These are phyloP conservation scores for Lithohypha guttulata DNA, from an alignment of 2,329 filamentous ascomycete species.

Conservation along the genomic window DNA sequence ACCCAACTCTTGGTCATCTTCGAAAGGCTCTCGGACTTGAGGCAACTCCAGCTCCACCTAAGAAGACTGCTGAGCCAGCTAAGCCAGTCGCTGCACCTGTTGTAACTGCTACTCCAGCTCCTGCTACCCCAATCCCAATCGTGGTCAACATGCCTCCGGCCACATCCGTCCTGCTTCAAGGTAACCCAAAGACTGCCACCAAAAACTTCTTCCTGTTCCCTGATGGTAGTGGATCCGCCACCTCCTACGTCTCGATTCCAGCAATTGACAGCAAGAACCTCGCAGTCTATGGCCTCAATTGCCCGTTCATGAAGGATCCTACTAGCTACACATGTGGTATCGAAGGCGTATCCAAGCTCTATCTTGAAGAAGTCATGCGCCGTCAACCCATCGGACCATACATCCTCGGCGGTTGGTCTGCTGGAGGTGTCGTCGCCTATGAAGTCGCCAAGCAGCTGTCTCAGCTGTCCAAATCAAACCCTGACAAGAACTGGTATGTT, in stretches of 20 bases:
- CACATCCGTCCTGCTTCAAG: slow-evolving; percentile 34
- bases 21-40: slow-evolving; percentile 29
- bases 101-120: slow-evolving; percentile 20
- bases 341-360: slow-evolving; percentile 24
- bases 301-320: slow-evolving; percentile 34
- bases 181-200: slow-evolving; percentile 33
- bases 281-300: slow-evolving; percentile 34
- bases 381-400: slow-evolving; percentile 31
- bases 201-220: slow-evolving; percentile 35
- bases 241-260: slow-evolving; percentile 36
- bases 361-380: slow-evolving; percentile 23
- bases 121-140: slow-evolving; percentile 18
- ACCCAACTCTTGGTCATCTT: slow-evolving; percentile 32
- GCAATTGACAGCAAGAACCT: slow-evolving; percentile 30
- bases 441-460: slow-evolving; percentile 25
- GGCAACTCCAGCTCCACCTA: slow-evolving; percentile 25
- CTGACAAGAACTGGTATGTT: slow-evolving; percentile 31
- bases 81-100: slow-evolving; percentile 16
- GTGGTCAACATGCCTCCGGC: slow-evolving; percentile 28
- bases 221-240: slow-evolving; percentile 37
- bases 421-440: slow-evolving; percentile 30
- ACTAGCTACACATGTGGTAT: slow-evolving; percentile 23
- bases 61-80: slow-evolving; percentile 19
- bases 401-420: slow-evolving; percentile 29
- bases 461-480: slow-evolving; percentile 17